A percentile compares a stretch with the other conserved stretches of the same genome.
Evolutionary conservation across 2,329 filamentous ascomycete species (phyloP).

Genomic region (Talaromyces amestolkiae): DNA sequence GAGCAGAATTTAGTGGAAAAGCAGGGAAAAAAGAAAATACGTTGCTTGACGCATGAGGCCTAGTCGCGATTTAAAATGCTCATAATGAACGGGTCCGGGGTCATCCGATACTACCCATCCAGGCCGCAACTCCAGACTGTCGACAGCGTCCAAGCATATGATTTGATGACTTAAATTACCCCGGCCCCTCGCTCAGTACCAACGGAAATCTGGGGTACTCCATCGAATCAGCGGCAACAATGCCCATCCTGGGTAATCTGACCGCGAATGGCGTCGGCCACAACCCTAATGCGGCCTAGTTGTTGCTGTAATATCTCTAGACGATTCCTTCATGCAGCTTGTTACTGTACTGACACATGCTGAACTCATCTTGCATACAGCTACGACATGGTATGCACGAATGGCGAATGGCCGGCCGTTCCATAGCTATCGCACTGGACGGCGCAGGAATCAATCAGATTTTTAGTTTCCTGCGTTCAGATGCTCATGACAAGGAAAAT

Average conservation of each 20-base stretch:
- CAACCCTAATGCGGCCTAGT: background rate
- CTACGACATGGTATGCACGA: conserved; percentile 2
- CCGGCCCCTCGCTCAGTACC: background rate
- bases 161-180: background rate
- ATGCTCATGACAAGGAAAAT: background rate
- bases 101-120: conserved; percentile 2
- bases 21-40: background rate
- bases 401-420: background rate
- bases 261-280: background rate
- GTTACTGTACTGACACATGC: background rate
- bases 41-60: background rate
- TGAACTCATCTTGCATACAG: background rate
- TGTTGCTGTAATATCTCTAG: background rate
- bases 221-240: conserved; percentile 4
- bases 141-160: background rate
- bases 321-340: background rate
- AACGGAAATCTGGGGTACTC: conserved; percentile 8
- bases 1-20: background rate
- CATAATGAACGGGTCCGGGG: conserved; percentile 1
- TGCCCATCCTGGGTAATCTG: background rate
- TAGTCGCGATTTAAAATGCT: background rate
- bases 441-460: background rate
- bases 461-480: background rate
- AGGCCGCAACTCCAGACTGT: background rate
- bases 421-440: background rate